Conservation (phyloP, 1,139 yeast species). For the Protomyces gravidus region DNA sequence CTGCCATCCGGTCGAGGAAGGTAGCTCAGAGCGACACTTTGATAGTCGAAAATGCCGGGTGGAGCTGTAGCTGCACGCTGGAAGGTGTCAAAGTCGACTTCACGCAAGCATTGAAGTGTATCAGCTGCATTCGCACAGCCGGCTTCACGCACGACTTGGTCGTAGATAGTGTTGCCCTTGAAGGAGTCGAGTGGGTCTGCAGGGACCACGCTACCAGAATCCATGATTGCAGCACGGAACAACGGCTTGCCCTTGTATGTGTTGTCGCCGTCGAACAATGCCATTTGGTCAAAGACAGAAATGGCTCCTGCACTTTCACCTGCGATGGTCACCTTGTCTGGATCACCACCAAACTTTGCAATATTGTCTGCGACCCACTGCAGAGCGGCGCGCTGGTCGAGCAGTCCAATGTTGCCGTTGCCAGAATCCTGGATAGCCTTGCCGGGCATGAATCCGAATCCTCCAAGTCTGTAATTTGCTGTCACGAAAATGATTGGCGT, state of each 20-base stretch:
- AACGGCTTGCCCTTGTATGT: slow-evolving; percentile 7
- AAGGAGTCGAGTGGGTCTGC: not conserved
- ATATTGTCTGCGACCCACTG: slow-evolving; percentile 43
- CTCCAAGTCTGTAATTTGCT: slow-evolving; percentile 40
- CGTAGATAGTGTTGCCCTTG: not conserved
- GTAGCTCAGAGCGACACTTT: not conserved
- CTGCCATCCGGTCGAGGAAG: slow-evolving; percentile 3
- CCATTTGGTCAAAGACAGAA: slow-evolving; percentile 5
- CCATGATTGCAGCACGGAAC: slow-evolving; percentile 7
- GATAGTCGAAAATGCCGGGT: not conserved
- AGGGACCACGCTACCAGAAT: slow-evolving; percentile 4
- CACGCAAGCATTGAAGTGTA: not conserved
- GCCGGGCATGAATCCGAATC: slow-evolving; percentile 38
- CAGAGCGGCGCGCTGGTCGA: slow-evolving; percentile 41
- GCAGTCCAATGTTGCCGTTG: slow-evolving; percentile 39
- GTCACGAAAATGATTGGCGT: slow-evolving; percentile 36
- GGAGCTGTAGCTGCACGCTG: not conserved
- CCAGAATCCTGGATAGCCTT: slow-evolving; percentile 4
- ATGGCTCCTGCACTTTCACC: slow-evolving; percentile 19
- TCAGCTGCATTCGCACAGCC: not conserved
- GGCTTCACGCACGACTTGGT: not conserved
- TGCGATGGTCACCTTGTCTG: slow-evolving; percentile 36
- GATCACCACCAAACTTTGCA: slow-evolving; percentile 42
- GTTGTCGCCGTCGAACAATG: slow-evolving; percentile 3
- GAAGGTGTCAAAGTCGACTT: not conserved